Evolutionary conservation across 2,329 filamentous ascomycete genomes (phyloP).

Genomic region (Lasiodiplodia hormozganensis): DNA sequence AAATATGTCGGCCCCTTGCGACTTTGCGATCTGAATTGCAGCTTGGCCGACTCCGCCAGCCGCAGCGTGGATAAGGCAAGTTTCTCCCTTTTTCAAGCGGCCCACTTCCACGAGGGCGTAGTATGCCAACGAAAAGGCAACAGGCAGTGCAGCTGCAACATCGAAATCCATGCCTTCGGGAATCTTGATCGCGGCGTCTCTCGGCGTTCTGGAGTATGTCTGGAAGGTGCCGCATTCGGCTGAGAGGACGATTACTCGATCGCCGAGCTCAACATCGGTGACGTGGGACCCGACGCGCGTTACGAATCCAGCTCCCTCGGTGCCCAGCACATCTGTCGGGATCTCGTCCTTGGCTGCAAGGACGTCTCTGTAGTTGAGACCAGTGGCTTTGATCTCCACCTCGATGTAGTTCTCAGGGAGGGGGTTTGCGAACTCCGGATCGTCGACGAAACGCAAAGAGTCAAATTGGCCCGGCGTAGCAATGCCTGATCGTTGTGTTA

Average conservation of each 20-base stretch:
- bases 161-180: constrained; percentile 1
- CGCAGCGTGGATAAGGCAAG: constrained; percentile 16
- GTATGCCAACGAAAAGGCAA: constrained; percentile 7
- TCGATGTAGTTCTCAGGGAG: constrained; percentile 31
- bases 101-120: constrained; percentile 15
- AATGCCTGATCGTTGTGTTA: background rate
- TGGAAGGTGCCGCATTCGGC: constrained; percentile 27
- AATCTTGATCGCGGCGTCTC: constrained; percentile 20
- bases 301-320: constrained; percentile 32
- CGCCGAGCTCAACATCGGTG: constrained; percentile 10
- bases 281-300: constrained; percentile 9
- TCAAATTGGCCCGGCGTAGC: constrained; percentile 19
- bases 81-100: constrained; percentile 12
- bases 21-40: constrained; percentile 32
- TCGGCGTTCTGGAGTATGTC: constrained; percentile 10
- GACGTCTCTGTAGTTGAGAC: constrained; percentile 39
- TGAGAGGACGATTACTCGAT: constrained; percentile 24
- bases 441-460: constrained; percentile 16
- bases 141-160: constrained; percentile 8
- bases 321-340: constrained; percentile 18
- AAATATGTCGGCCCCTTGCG: constrained; percentile 37
- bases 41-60: constrained; percentile 19
- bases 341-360: constrained; percentile 33
- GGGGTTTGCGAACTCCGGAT: background rate
- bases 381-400: constrained; percentile 31